Evolutionary conservation across 225 moss, liverwort and hornwort species (phyloP).

Genomic region (Pleurozium schreberi): DNA sequence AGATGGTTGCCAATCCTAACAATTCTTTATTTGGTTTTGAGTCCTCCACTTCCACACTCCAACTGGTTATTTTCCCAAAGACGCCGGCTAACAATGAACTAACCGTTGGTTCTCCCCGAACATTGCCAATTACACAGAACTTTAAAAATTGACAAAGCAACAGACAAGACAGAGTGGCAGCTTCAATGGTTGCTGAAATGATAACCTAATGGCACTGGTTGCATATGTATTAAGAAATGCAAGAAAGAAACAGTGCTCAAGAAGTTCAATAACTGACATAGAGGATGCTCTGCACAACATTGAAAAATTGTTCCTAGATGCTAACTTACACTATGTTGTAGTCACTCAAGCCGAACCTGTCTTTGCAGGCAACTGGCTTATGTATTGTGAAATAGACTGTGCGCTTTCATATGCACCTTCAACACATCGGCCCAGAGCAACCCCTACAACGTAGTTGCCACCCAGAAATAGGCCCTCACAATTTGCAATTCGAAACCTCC

Average conservation of each 20-base stretch:
- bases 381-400: conserved; percentile 46
- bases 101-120: background rate
- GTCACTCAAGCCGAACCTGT: conserved; percentile 4
- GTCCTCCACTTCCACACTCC: background rate
- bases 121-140: background rate
- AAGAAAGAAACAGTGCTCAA: background rate
- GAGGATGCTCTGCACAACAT: background rate
- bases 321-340: background rate
- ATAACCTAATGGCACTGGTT: background rate
- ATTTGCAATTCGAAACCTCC: conserved; percentile 66
- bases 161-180: background rate
- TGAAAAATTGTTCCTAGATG: conserved; percentile 21
- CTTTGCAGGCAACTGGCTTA: conserved; percentile 26
- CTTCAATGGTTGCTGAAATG: background rate
- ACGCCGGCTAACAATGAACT: background rate
- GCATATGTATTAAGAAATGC: background rate
- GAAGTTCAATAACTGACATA: background rate
- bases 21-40: background rate
- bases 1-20: rapidly evolving
- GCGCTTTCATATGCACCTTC: conserved; percentile 97
- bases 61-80: background rate
- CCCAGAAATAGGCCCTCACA: conserved; percentile 79
- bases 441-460: conserved; percentile 93
- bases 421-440: conserved; percentile 85
- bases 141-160: background rate